A percentile compares a stretch with the other conserved stretches of the same genome.
These are phyloP conservation scores for Clonostachys byssicola DNA, from an alignment of 2,329 filamentous ascomycete genomes.

Conservation along the genomic window DNA sequence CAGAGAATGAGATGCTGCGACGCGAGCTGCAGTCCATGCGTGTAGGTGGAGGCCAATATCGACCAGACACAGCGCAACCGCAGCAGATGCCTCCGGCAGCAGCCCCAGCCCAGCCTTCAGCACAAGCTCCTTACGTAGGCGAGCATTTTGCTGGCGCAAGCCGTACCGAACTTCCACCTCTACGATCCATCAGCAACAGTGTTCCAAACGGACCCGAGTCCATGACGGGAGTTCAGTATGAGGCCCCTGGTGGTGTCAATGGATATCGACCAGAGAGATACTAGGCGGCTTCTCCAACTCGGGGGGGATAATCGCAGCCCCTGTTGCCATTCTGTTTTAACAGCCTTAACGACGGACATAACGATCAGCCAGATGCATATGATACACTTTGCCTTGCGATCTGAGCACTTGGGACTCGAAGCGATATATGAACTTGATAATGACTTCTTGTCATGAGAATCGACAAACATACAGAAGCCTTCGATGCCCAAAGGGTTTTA, in stretches of 20 bases:
- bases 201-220: constrained; percentile 46
- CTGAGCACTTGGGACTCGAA: background rate
- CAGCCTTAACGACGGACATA: background rate
- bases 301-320: background rate
- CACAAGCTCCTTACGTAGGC: background rate
- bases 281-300: constrained; percentile 8
- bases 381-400: no score
- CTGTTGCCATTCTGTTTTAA: background rate
- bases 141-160: constrained; percentile 18
- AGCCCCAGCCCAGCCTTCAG: constrained; percentile 12
- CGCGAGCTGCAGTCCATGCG: constrained; percentile 42
- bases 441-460: background rate
- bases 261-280: constrained; percentile 39
- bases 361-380: no score
- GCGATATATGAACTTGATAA: background rate
- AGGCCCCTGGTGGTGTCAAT: constrained; percentile 35
- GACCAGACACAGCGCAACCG: constrained; percentile 8
- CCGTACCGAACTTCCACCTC: constrained; percentile 51
- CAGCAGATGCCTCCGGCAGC: constrained; percentile 5
- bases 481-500: background rate
- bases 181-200: constrained; percentile 44
- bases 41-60: constrained; percentile 43
- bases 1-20: constrained; percentile 43
- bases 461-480: no score
- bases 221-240: constrained; percentile 65